These are phyloP conservation scores for Sordariomycetes sp. DNA, from an alignment of 2,329 filamentous ascomycete genomes.

Conservation along the genomic window DNA sequence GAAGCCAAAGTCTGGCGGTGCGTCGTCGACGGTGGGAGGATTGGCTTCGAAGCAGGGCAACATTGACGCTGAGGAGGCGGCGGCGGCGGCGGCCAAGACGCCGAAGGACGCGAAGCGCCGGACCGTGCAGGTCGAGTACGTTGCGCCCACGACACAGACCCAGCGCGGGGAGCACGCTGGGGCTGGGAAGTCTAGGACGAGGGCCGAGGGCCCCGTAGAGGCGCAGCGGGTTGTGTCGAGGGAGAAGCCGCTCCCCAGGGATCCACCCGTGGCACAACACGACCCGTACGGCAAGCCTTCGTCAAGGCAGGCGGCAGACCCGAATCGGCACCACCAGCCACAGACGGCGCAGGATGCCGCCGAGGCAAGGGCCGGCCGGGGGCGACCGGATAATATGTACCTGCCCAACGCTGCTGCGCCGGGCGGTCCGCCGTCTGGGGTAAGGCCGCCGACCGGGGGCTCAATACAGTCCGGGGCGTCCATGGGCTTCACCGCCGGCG, in stretches of 20 bases:
- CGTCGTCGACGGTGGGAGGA: conserved; percentile 41
- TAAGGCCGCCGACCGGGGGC: conserved; percentile 64
- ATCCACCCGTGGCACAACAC: conserved; percentile 33
- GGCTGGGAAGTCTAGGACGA: conserved; percentile 13
- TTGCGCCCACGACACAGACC: conserved; percentile 79
- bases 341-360: not conserved
- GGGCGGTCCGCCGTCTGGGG: conserved; percentile 7
- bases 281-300: conserved; percentile 25
- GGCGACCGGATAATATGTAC: conserved; percentile 32
- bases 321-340: conserved; percentile 24
- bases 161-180: conserved; percentile 42
- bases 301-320: conserved; percentile 13
- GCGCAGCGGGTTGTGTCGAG: conserved; percentile 27
- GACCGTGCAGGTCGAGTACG: conserved; percentile 96
- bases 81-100: conserved; percentile 35
- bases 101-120: conserved; percentile 83
- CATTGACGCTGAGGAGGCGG: conserved; percentile 53
- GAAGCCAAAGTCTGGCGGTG: conserved; percentile 46
- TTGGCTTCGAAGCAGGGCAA: conserved; percentile 62
- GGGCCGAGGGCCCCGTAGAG: conserved; percentile 13
- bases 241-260: conserved; percentile 48
- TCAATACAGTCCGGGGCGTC: conserved; percentile 60
- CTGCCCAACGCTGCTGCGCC: conserved; percentile 4
- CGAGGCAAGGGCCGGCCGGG: conserved; percentile 7
- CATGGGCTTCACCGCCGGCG: conserved; percentile 43